A percentile compares a stretch with the other conserved stretches of the same genome.
These are phyloP conservation scores for Agaricales sp. DNA, from an alignment of 1,284 basidiomycete genomes.

Conservation along the genomic window DNA sequence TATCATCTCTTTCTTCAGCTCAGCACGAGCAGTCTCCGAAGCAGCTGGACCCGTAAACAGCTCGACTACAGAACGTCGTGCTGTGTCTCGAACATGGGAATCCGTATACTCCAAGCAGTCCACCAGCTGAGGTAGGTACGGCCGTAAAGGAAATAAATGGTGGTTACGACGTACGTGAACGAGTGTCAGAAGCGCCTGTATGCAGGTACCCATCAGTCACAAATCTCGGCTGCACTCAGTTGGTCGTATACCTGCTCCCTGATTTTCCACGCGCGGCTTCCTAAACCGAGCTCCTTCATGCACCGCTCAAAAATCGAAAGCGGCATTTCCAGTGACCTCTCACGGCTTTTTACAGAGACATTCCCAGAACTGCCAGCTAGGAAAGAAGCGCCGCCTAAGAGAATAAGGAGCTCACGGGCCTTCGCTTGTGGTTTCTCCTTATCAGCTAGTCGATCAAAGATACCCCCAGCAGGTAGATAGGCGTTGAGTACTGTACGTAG, in stretches of 20 bases:
- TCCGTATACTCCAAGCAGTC: conserved; percentile 87
- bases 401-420: conserved; percentile 65
- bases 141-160: conserved; percentile 71
- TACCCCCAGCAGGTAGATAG: conserved; percentile 63
- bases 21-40: conserved; percentile 78
- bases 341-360: background rate
- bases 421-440: conserved; percentile 65
- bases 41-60: conserved; percentile 79
- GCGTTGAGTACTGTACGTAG: conserved; percentile 58
- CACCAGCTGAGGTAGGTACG: conserved; percentile 76
- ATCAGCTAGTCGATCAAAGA: conserved; percentile 80
- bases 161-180: conserved; percentile 59
- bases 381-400: conserved; percentile 64
- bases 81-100: conserved; percentile 79
- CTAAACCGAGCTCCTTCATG: conserved; percentile 61
- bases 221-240: conserved; percentile 5
- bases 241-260: conserved; percentile 60
- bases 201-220: conserved; percentile 7
- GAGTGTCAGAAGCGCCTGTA: conserved; percentile 52
- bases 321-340: conserved; percentile 52
- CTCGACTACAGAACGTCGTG: conserved; percentile 71
- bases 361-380: conserved; percentile 45
- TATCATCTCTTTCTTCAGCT: conserved; percentile 87
- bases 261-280: conserved; percentile 74
- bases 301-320: conserved; percentile 69